Conservation (phyloP, 352 stramenopile species). For the Thraustotheca clavata region DNA sequence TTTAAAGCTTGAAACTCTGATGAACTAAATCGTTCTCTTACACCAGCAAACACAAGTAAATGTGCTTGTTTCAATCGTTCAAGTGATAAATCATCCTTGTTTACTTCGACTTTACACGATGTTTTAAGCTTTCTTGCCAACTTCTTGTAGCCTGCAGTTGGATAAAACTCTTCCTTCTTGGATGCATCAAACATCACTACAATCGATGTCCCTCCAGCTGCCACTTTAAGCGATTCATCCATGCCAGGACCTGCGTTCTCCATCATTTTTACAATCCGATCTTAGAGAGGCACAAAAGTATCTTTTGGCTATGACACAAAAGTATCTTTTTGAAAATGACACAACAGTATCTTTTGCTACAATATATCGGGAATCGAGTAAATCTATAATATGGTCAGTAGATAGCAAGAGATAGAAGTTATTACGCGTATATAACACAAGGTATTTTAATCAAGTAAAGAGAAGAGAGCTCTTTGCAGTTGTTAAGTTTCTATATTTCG, state of each 20-base stretch:
- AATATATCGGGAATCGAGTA: no score
- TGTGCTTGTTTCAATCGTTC: slow-evolving; percentile 83
- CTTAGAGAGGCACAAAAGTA: not conserved
- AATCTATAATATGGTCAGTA: no score
- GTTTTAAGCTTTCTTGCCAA: slow-evolving; percentile 86
- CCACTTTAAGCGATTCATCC: slow-evolving; percentile 62
- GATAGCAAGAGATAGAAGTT: no score
- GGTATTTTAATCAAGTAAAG: no score
- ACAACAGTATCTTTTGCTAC: no score
- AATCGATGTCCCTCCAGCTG: slow-evolving; percentile 42
- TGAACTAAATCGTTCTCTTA: slow-evolving; percentile 85
- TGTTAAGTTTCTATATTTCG: no score
- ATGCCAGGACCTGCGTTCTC: slow-evolving; percentile 55
- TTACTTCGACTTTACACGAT: slow-evolving; percentile 86
- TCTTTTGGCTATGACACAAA: no score
- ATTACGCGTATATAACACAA: no score
- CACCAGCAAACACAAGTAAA: slow-evolving; percentile 85
- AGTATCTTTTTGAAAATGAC: no score
- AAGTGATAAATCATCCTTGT: slow-evolving; percentile 90
- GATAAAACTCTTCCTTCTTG: slow-evolving; percentile 91
- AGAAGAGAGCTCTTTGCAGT: no score
- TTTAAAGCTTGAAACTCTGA: slow-evolving; percentile 83
- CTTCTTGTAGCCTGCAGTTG: slow-evolving; percentile 89
- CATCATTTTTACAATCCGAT: slow-evolving; percentile 29
- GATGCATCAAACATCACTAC: slow-evolving; percentile 87